These are phyloP conservation scores for Gleditsia sinensis DNA, from an alignment of 306 rosid genomes.

Conservation along the genomic window DNA sequence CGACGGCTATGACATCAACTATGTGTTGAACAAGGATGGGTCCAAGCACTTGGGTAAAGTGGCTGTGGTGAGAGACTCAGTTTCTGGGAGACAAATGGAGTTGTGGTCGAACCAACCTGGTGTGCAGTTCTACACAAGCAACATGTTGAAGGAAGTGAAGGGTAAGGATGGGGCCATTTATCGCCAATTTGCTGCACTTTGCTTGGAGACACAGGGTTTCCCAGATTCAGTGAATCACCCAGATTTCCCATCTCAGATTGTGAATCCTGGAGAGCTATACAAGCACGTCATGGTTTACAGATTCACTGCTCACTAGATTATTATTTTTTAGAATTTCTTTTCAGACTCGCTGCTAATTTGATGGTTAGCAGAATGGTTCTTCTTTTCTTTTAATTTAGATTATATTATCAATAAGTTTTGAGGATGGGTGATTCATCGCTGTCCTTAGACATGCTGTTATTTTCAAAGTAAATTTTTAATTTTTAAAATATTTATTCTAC, in stretches of 20 bases:
- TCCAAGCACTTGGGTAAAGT: slow-evolving; percentile 38
- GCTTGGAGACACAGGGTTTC: slow-evolving; percentile 71
- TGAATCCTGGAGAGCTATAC: slow-evolving; percentile 57
- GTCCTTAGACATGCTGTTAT: too few relatives aligned
- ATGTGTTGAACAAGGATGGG: slow-evolving; percentile 41
- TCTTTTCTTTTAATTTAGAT: neutral
- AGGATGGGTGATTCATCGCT: too few relatives aligned
- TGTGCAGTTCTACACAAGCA: slow-evolving; percentile 58
- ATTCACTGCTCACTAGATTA: slow-evolving; percentile 46
- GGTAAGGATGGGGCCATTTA: slow-evolving; percentile 59
- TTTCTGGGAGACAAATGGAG: slow-evolving; percentile 70
- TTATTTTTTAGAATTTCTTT: neutral
- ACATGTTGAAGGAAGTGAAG: slow-evolving; percentile 39
- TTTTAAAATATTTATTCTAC: too few relatives aligned
- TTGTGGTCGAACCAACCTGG: slow-evolving; percentile 66
- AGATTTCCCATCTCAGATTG: slow-evolving; percentile 59
- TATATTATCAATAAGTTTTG: too few relatives aligned
- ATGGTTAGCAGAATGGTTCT: too few relatives aligned
- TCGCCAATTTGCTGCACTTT: slow-evolving; percentile 38
- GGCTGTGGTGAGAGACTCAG: slow-evolving; percentile 41
- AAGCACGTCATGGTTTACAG: slow-evolving; percentile 59
- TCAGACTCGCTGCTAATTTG: neutral
- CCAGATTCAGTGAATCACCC: slow-evolving; percentile 61
- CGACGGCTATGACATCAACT: slow-evolving; percentile 67
- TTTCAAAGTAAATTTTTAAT: too few relatives aligned